phyloP scores from a whole-genome alignment of 2,329 filamentous ascomycete species.

The Sphaerulina vaccinii region DNA sequence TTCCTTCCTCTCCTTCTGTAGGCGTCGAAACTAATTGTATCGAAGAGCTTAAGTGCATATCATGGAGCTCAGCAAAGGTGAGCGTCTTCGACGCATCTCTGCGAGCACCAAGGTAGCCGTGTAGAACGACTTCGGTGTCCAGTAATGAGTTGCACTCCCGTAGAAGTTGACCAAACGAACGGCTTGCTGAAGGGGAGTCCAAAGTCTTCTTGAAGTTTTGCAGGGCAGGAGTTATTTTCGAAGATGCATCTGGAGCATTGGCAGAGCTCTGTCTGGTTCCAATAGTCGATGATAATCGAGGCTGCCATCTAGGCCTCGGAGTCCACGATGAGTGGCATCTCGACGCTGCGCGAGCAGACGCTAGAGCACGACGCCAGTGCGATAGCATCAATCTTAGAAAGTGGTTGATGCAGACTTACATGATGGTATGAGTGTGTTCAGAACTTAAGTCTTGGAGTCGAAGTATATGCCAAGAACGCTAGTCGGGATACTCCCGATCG shows the following conservation, averaged over 20 bases:
- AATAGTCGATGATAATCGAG: background rate
- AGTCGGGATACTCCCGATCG: background rate
- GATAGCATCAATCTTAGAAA: slow-evolving; percentile 29
- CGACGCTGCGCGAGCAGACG: slow-evolving; percentile 14
- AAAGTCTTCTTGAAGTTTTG: slow-evolving; percentile 38
- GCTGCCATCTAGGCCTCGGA: background rate
- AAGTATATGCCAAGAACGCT: background rate
- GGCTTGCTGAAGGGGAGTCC: slow-evolving; percentile 47
- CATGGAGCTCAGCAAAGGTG: slow-evolving; percentile 63
- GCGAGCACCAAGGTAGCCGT: slow-evolving; percentile 71
- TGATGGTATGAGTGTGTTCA: background rate
- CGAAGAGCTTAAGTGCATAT: slow-evolving; percentile 44
- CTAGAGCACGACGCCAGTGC: slow-evolving; percentile 18
- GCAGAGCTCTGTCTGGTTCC: background rate
- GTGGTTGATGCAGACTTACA: background rate
- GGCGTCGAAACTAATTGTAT: slow-evolving; percentile 37
- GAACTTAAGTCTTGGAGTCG: background rate
- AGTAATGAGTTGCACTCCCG: slow-evolving; percentile 27
- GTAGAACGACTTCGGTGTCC: slow-evolving; percentile 52
- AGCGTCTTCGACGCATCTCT: slow-evolving; percentile 67
- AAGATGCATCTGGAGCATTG: background rate
- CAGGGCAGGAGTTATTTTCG: slow-evolving; percentile 1
- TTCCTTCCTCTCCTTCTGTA: slow-evolving; percentile 30
- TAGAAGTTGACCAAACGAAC: slow-evolving; percentile 36
- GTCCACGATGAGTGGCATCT: slow-evolving; percentile 9